Conservation (phyloP, 148 eudicot genomes). For the Agrostemma githago region DNA sequence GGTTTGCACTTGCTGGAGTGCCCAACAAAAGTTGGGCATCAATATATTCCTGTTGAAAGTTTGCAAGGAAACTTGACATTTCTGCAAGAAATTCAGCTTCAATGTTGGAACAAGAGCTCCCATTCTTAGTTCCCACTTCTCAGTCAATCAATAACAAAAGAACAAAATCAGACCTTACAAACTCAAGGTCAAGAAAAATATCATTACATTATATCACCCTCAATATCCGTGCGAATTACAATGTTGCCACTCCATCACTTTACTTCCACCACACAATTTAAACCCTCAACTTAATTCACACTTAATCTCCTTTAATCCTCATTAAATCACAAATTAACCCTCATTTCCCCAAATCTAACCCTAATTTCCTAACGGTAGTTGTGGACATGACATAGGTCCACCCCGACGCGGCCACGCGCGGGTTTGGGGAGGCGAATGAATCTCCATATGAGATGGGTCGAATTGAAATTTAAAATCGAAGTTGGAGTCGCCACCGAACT, state of each 20-base stretch:
- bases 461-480: too few relatives aligned
- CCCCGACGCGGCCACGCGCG: too few relatives aligned
- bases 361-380: too few relatives aligned
- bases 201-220: slow-evolving; percentile 25
- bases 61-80: slow-evolving; percentile 17
- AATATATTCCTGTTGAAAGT: slow-evolving; percentile 17
- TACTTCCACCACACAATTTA: slow-evolving; percentile 13
- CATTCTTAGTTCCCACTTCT: slow-evolving; percentile 33
- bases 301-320: neutral
- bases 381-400: too few relatives aligned
- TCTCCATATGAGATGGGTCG: too few relatives aligned
- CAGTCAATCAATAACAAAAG: slow-evolving; percentile 5
- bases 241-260: slow-evolving; percentile 19
- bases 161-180: slow-evolving; percentile 17
- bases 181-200: neutral
- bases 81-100: slow-evolving; percentile 26
- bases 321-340: slow-evolving; percentile 1
- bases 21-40: slow-evolving; percentile 40
- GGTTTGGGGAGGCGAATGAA: too few relatives aligned
- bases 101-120: slow-evolving; percentile 30
- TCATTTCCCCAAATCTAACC: neutral
- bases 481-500: too few relatives aligned
- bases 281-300: neutral
- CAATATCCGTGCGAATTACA: slow-evolving; percentile 12
- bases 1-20: slow-evolving; percentile 27